Evolutionary conservation across 306 rosid species (phyloP), one percentile per base, ranked within the genome.

Genomic region (Trifolium fragiferum): DNA sequence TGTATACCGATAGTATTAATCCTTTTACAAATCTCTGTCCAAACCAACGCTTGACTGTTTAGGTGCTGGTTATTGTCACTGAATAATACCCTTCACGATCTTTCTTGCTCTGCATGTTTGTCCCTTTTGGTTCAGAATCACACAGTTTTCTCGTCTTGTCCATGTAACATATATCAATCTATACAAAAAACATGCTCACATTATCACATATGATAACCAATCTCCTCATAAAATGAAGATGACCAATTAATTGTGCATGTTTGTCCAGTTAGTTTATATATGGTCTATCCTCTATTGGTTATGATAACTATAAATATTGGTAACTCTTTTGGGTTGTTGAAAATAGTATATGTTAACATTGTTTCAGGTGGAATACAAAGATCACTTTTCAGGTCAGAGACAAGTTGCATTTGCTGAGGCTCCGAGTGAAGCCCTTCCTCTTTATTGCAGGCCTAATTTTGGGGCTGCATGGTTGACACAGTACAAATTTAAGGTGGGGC

Each of bases 341-440:
- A 76, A 25, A 61, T 66, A 59, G 43, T 70, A 72, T 76, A 65
- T 27, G 62, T 57, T 66, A 67, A 66, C 33, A 72, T 50, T 63
- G 72, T 78, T 77, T 75, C 84, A 91, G 97, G 97, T 94, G 68
- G 97, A 94, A 77, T 91, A 89, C 77, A 84, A 80, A 80, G 98
- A 94, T 75, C 86, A 54, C 54, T 80, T 84, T 74, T 91, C 96
- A 10, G 98, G 98, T 64, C 87, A 82, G 81, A 77, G 76, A 12
- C 85, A 77, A 59, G 49, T 86, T 81, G 96, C 97, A 9, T 82
- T 76, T 66, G 98, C 98, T 6, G 98, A 94, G 86, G 95, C 97
- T 80, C 98, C 97, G 46, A 72, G 85, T 74, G 98, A 91, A 83
- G 96, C 98, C 78, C 98, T 94, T 88, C 98, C 98, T 84, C 87